Base-by-base conservation (phyloP, 306 rosid species). In the Pachyrhizus erosus region DNA sequence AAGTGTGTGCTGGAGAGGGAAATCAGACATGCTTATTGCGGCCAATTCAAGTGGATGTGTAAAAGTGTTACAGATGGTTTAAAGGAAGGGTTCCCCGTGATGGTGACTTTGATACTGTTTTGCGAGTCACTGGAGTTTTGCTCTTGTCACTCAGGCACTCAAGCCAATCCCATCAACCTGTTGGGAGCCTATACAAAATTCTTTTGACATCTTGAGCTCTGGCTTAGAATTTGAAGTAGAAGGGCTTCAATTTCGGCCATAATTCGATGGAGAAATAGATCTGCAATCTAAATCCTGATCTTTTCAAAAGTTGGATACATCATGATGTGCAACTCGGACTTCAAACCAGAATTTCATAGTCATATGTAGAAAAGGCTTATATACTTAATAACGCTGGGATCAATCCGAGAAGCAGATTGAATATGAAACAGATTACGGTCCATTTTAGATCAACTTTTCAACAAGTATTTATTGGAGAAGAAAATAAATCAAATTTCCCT, bases 1-100 rank as follows among this genome's bases (percentile, higher is more conserved):
- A 0, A 92, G 98, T 75, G 97, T 96, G 67, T 96, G 98, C 90
- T 96, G 98, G 98, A 96, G 86, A 87, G 91, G 91, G 82, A 92
- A 93, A 76, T 96, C 98, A 31, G 89, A 91, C 78, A 92, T 82
- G 97, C 88, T 93, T 73, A 86, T 96, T 73, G 97, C 97, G 39
- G 95, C 98, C 83, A 96, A 91, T 87, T 96, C 98, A 83, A 91
- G 89, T 33, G 99, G 99, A 70, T 91, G 97, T 79, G 88, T 96
- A 39, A 93, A 93, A 88, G 97, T 91, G 78, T 82, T 96, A 27
- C 92, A 93, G 88, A 83, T 92, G 91, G 89, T 93, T 85, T 96
- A 77, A 87, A 66, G 39, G 34, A 70, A 80, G 75, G 45, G 52
- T 64, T 64, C 75, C 75, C 82, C 81, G 52, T 71, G 77, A 26